phyloP scores from a whole-genome alignment of 495 filamentous ascomycete species.

The Tirmania nivea region DNA sequence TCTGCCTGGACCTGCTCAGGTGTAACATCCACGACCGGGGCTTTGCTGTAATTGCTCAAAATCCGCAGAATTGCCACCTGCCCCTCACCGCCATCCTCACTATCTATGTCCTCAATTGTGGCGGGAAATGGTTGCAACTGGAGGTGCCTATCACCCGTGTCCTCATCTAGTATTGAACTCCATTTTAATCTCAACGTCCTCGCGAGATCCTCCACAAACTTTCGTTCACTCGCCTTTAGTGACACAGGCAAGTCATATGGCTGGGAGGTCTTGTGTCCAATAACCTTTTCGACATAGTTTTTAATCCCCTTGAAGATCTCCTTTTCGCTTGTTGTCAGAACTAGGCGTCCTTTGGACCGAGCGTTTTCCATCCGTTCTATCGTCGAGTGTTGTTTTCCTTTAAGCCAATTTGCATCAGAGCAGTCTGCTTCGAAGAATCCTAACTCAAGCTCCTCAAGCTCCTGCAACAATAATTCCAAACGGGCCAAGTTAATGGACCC shows the following conservation, averaged over 20 bases:
- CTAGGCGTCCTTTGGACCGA: constrained; percentile 36
- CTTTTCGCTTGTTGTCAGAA: constrained; percentile 62
- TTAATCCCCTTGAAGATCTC: constrained; percentile 62
- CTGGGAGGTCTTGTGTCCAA: constrained; percentile 19
- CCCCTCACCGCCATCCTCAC: constrained; percentile 61
- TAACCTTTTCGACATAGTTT: constrained; percentile 27
- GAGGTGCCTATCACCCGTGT: constrained; percentile 58
- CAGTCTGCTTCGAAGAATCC: constrained; percentile 79
- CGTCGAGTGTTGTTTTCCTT: constrained; percentile 48
- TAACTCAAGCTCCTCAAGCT: constrained; percentile 65
- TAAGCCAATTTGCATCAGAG: constrained; percentile 77
- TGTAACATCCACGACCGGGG: constrained; percentile 60
- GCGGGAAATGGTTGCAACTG: constrained; percentile 47
- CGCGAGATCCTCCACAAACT: constrained; percentile 76
- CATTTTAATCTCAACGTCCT: constrained; percentile 61
- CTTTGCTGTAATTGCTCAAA: constrained; percentile 72
- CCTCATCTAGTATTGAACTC: constrained; percentile 51
- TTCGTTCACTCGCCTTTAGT: constrained; percentile 67
- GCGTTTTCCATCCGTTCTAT: constrained; percentile 41
- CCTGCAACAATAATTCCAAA: constrained; percentile 55
- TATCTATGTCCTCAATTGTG: constrained; percentile 34
- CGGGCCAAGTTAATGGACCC: constrained; percentile 75
- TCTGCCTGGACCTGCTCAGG: constrained; percentile 53
- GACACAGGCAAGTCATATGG: constrained; percentile 48
- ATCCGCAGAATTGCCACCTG: constrained; percentile 64